A percentile compares a stretch with the other conserved stretches of the same genome.
These are phyloP conservation scores for Plenodomus tracheiphilus DNA, from an alignment of 2,329 filamentous ascomycete genomes.

Conservation along the genomic window DNA sequence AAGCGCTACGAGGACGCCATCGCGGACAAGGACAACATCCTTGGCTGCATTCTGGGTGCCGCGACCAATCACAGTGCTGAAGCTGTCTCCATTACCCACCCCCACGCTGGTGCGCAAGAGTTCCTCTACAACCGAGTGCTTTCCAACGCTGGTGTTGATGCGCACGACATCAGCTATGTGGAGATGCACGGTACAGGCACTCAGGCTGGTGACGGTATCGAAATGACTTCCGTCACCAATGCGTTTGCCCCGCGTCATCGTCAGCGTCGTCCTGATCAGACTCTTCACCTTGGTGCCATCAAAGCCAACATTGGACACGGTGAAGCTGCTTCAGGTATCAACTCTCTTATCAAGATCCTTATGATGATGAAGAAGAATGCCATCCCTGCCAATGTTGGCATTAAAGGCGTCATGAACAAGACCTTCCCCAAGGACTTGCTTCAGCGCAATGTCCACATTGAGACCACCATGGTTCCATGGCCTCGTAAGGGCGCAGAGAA, in stretches of 20 bases:
- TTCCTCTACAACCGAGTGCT: conserved; percentile 71
- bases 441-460: conserved; percentile 58
- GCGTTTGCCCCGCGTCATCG: conserved; percentile 61
- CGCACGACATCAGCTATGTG: conserved; percentile 77
- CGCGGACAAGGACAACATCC: conserved; percentile 69
- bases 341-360: conserved; percentile 57
- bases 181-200: conserved; percentile 92
- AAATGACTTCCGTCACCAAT: conserved; percentile 76
- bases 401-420: conserved; percentile 60
- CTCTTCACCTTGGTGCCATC: conserved; percentile 58
- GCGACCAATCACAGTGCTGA: conserved; percentile 82
- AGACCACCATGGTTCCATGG: conserved; percentile 50
- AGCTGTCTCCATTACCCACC: conserved; percentile 81
- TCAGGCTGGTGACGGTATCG: conserved; percentile 79
- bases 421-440: conserved; percentile 57
- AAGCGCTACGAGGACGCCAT: conserved; percentile 80
- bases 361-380: conserved; percentile 59
- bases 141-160: conserved; percentile 72
- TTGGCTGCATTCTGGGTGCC: conserved; percentile 75
- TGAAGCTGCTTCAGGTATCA: conserved; percentile 59
- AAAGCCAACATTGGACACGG: conserved; percentile 61
- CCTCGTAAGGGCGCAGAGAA: conserved; percentile 53
- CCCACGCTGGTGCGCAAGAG: conserved; percentile 76
- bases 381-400: conserved; percentile 59
- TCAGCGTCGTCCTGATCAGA: conserved; percentile 54